Base-by-base conservation (phyloP, 2,329 filamentous ascomycete species). In the Colletotrichum zoysiae region DNA sequence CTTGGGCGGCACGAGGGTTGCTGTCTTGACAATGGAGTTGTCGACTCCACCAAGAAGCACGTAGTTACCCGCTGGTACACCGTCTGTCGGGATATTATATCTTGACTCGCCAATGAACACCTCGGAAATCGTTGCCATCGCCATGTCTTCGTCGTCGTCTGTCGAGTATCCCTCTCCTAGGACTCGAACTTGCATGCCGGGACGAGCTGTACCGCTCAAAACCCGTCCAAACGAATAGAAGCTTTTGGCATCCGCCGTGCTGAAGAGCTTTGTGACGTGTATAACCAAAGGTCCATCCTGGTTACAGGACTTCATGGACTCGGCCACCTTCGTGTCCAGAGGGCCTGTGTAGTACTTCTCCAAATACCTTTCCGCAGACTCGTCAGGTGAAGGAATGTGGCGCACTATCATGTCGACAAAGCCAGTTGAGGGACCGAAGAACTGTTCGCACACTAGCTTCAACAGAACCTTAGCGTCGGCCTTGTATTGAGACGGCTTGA, bases 121-220 rank as follows among this genome's bases (percentile, higher is more conserved):
- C 75, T 95, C 91, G 2, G 90, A 89, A 73, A 99, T 92, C 0
- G 92, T 95, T 38, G 94, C 94, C 78, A 91, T 87, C 0, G 92
- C 93, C 94, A 98, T 98, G 78, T 99, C 96, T 86, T 99, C 96
- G 79, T 98, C 95, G 75, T 99, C 96, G 76, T 99, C 96, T 18
- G 97, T 89, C 5, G 95, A 98, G 82, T 98, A 99, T 7, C 93
- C 93, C 80, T 99, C 96, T 60, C 96, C 96, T 1, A 99, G 89
- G 16, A 99, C 95, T 51, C 96, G 91, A 20, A 99, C 94, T 76
- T 94, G 90, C 78, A 92, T 88, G 23, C 93, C 93, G 26, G 95
- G 92, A 42, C 90, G 91, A 33, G 93, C 96, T 40, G 94, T 96
- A 67, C 96, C 96, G 78, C 95, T 98, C 86, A 98, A 89, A 2